Evolutionary conservation across 345 rosid species (phyloP).

Genomic region (Salix udensis): DNA sequence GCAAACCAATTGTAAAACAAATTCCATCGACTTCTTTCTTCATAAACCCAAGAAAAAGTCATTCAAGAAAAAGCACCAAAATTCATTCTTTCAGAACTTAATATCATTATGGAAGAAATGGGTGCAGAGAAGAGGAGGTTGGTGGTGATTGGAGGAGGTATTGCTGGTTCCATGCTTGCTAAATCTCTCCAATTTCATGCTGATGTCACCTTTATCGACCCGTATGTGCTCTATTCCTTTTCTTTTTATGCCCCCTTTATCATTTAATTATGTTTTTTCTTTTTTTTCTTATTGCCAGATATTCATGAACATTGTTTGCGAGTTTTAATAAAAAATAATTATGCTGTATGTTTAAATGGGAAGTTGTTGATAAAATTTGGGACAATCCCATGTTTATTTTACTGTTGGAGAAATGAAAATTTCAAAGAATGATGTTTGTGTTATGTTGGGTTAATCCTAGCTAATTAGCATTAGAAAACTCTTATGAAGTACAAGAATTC

Average conservation of each 20-base stretch:
- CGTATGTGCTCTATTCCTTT: slow-evolving; percentile 33
- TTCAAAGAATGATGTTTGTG: neutral
- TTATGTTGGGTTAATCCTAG: neutral
- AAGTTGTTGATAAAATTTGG: neutral
- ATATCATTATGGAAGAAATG: neutral
- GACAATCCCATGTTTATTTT: neutral
- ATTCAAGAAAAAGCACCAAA: no score
- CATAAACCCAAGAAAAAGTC: no score
- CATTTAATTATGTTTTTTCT: neutral
- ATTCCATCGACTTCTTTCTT: no score
- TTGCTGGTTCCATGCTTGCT: slow-evolving; percentile 55
- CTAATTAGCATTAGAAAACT: no score
- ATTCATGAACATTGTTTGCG: neutral
- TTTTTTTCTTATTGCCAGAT: neutral
- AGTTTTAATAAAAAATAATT: no score
- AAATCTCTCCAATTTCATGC: slow-evolving; percentile 54
- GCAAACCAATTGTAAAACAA: no score
- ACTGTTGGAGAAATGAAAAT: neutral
- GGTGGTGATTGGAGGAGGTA: slow-evolving; percentile 61
- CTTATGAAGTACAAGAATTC: no score
- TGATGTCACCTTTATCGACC: slow-evolving; percentile 61
- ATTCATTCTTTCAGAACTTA: neutral
- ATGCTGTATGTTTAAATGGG: neutral
- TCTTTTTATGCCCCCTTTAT: no score
- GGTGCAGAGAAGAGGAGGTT: slow-evolving; percentile 28